A percentile compares a stretch with the other conserved stretches of the same genome.
Conservation (phyloP, 768 basidiomycete species). For the Neoboletus brunneissimus region DNA sequence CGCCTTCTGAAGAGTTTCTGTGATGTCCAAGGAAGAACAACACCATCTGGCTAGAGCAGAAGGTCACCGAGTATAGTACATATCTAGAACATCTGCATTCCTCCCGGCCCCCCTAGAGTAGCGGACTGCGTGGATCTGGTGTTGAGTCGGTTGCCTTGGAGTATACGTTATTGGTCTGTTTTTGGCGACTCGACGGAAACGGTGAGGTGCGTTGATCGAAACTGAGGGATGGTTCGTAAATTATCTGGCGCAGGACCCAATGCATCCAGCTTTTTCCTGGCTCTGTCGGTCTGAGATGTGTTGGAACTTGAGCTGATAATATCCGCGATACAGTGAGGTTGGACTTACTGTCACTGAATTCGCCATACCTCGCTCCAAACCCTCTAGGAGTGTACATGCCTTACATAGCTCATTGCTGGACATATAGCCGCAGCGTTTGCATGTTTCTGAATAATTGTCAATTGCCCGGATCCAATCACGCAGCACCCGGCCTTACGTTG, state of each 20-base stretch:
- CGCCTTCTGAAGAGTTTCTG: conserved; percentile 43
- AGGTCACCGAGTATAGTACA: neutral
- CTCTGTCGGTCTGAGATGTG: conserved; percentile 58
- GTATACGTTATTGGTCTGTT: conserved; percentile 2
- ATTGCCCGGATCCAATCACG: neutral
- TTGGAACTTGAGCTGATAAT: conserved; percentile 1
- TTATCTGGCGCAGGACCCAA: conserved; percentile 61
- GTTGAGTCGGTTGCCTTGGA: neutral
- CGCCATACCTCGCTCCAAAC: conserved; percentile 81
- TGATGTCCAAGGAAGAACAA: conserved; percentile 29
- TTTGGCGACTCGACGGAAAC: conserved; percentile 40
- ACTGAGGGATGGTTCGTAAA: conserved; percentile 75
- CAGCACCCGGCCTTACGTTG: conserved; percentile 60
- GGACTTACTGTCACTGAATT: conserved; percentile 56
- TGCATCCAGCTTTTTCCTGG: conserved; percentile 57
- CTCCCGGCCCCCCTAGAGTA: neutral
- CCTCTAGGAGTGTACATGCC: conserved; percentile 87
- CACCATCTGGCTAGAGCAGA: conserved; percentile 14
- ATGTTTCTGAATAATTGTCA: conserved; percentile 60
- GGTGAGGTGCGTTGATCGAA: conserved; percentile 43
- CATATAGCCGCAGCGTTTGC: conserved; percentile 91
- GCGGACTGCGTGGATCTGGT: conserved; percentile 4
- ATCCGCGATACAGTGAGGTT: neutral
- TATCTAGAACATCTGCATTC: neutral
- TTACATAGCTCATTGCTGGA: conserved; percentile 97